Base-by-base conservation (phyloP, 495 filamentous ascomycete species). In the Pseudomonodictys pantanalensis region DNA sequence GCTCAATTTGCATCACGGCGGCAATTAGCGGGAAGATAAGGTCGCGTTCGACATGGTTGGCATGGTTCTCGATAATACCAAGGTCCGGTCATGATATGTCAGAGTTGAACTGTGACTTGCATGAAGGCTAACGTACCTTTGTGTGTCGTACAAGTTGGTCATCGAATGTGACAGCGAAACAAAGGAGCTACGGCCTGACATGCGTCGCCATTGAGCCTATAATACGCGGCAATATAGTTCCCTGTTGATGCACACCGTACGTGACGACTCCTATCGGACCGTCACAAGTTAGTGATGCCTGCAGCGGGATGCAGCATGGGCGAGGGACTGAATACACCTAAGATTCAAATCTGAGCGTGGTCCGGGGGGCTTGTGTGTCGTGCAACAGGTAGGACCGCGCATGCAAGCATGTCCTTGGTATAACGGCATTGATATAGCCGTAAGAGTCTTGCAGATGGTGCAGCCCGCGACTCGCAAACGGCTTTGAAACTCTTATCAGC, bases 151-250 rank as follows among this genome's bases (percentile, higher is more conserved):
- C 12, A 33, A 50, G 17, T 15, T n/a, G 3, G 47, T 50, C 47
- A 30, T n/a, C 24, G 24, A 23, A 20, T 12, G 24, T 33, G 38
- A 29, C 24, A 20, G 23, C 22, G 23, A 12, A 10, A 9, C 24
- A 24, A 8, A 23, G 7, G 9, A 9, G 24, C 22, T 28, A 24
- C 28, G 45, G 10, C 7, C 10, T 48, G 45, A 50, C 25, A 29
- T 7, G n/a, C 17, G 28, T 2, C 39, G 6, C 18, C 6, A 60
- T 60, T 60, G 57, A 60, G 57, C 38, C 57, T 60, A 60, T 60
- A 60, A 53, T 47, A 50, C 20, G 33, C 38, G 41, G 57, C 39
- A 60, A 46, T 60, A 60, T 60, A 53, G 57, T 53, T 52, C 47
- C 48, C 57, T 33, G 57, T 38, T 53, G 47, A 52, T 20, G 48